These are phyloP conservation scores for Boletus vinaceobasis DNA, from an alignment of 768 basidiomycete genomes.

Conservation along the genomic window DNA sequence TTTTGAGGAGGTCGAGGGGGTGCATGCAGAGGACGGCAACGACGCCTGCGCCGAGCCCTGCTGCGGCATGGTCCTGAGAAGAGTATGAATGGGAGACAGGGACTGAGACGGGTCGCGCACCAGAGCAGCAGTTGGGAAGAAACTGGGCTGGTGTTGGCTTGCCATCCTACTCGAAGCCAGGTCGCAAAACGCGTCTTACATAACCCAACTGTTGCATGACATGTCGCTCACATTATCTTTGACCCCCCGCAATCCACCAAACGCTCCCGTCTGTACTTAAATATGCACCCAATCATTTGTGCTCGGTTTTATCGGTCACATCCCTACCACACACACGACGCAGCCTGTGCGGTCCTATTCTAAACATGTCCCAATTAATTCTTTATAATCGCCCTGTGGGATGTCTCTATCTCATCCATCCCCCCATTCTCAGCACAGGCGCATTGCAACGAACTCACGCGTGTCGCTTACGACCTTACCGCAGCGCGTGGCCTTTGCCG, in stretches of 20 bases:
- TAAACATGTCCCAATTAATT: not conserved
- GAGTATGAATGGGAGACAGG: not conserved
- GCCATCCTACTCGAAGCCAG: slow-evolving; percentile 22
- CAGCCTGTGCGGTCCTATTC: not conserved
- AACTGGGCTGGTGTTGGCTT: slow-evolving; percentile 34
- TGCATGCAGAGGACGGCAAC: slow-evolving; percentile 95
- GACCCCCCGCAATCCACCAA: too few species aligned
- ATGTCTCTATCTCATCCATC: not conserved
- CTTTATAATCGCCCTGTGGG: not conserved
- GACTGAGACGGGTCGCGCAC: slow-evolving; percentile 8
- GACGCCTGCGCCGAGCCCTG: slow-evolving; percentile 90
- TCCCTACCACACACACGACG: too few species aligned
- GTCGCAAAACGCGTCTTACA: slow-evolving; percentile 8
- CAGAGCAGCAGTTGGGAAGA: slow-evolving; percentile 40
- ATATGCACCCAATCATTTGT: too few species aligned
- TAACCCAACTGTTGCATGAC: too few species aligned
- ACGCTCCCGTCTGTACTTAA: too few species aligned
- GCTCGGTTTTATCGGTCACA: too few species aligned
- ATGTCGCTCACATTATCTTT: too few species aligned
- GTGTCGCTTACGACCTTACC: not conserved
- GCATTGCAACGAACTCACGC: not conserved
- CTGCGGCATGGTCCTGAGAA: slow-evolving; percentile 86
- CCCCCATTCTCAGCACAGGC: not conserved
- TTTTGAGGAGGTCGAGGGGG: slow-evolving; percentile 92
- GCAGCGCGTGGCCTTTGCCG: not conserved